Conservation (phyloP, 2,329 filamentous ascomycete species). For the Lomentospora prolificans region DNA sequence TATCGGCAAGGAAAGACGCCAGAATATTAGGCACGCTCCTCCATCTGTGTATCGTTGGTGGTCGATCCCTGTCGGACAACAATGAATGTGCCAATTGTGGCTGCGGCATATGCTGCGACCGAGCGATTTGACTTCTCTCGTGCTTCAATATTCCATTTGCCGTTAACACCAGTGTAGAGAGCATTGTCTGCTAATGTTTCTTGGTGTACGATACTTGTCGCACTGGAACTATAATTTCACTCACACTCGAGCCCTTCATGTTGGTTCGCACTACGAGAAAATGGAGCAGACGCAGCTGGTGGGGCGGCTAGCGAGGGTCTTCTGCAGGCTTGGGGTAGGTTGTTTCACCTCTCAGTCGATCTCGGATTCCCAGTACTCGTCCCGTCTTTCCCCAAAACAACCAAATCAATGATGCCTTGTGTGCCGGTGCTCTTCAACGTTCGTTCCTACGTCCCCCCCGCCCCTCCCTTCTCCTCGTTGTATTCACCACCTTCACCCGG, state of each 20-base stretch:
- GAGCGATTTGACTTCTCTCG: neutral
- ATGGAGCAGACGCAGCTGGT: neutral
- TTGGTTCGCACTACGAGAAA: too few relatives aligned
- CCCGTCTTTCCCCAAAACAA: constrained; percentile 3
- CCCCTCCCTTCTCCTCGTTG: too few relatives aligned
- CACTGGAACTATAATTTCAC: too few relatives aligned
- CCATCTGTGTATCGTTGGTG: too few relatives aligned
- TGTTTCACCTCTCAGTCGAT: constrained; percentile 2
- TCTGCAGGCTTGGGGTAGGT: constrained; percentile 1
- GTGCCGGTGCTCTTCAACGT: neutral
- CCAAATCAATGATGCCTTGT: too few relatives aligned
- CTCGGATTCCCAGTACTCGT: neutral
- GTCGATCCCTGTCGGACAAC: neutral
- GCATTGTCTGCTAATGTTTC: neutral
- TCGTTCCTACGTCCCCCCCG: neutral
- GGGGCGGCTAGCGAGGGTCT: neutral
- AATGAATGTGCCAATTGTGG: neutral
- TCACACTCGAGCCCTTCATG: too few relatives aligned
- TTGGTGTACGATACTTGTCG: too few relatives aligned
- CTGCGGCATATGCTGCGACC: neutral
- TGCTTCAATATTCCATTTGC: too few relatives aligned
- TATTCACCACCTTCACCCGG: too few relatives aligned
- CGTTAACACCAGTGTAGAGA: too few relatives aligned
- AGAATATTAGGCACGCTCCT: too few relatives aligned
- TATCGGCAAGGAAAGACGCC: too few relatives aligned